These are phyloP conservation scores for Pichia rugopelliculosa DNA, from an alignment of 805 yeast genomes.

Conservation along the genomic window DNA sequence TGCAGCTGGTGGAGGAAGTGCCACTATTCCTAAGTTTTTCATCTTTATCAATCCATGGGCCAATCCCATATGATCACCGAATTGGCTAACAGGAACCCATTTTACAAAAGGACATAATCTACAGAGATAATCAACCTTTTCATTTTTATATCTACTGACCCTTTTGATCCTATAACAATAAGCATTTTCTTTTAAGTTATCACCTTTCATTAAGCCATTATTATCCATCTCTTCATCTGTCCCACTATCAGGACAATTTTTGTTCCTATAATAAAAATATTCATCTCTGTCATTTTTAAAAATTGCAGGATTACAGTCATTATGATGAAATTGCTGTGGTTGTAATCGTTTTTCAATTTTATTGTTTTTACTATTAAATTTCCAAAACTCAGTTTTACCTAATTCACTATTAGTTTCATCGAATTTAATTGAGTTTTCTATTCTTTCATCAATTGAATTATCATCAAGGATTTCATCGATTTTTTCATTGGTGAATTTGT, in stretches of 20 bases:
- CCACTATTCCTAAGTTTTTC: slow-evolving; percentile 2
- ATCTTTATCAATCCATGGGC: slow-evolving; percentile 20
- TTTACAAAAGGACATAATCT: slow-evolving; percentile 18
- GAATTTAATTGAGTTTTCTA: neutral
- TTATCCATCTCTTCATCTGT: slow-evolving; percentile 2
- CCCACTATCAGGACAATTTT: slow-evolving; percentile 17
- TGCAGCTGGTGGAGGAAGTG: slow-evolving; percentile 16
- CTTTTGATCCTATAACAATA: slow-evolving; percentile 12
- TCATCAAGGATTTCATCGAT: neutral
- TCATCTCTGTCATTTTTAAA: neutral
- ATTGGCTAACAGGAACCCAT: slow-evolving; percentile 14
- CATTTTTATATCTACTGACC: neutral
- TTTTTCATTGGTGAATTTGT: neutral
- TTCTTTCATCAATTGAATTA: neutral
- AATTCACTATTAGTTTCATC: neutral
- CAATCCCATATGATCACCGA: slow-evolving; percentile 16
- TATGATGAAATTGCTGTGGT: slow-evolving; percentile 18
- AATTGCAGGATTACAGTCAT: slow-evolving; percentile 1
- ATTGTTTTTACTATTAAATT: neutral
- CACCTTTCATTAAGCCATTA: slow-evolving; percentile 3
- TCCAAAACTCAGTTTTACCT: slow-evolving; percentile 9
- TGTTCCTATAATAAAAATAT: neutral
- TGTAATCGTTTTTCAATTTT: slow-evolving; percentile 5
- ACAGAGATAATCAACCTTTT: slow-evolving; percentile 11
- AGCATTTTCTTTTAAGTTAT: slow-evolving; percentile 8